Evolutionary conservation across 257 asterid genomes (phyloP), one percentile per base, ranked within the genome.

Genomic region (Euphrasia confusa): DNA sequence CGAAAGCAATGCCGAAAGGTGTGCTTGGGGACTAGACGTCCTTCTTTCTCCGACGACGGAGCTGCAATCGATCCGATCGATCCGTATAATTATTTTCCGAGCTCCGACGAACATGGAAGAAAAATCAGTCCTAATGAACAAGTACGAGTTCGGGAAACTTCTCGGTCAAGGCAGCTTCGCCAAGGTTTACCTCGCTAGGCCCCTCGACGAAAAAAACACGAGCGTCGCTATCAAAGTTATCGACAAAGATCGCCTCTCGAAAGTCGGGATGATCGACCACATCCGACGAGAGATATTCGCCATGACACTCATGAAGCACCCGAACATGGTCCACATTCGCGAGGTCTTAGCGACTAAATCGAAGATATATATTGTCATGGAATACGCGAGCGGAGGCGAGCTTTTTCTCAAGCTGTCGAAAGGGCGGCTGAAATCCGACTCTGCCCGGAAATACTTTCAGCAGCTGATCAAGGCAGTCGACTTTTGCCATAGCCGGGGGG

Each of bases 131-230:
- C 60, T 88, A 78, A 80, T 90, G 94, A 71, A 80, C 42, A 74
- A 73, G 60, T 90, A 83, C 28, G 95, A 85, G 79, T 33, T 90
- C 60, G 95, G 96, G 69, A 87, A 84, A 77, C 47, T 85, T 75
- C 81, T 90, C 15, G 98, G 98, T 48, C 96, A 90, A 75, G 98
- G 96, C 17, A 79, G 84, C 70, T 87, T 83, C 54, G 96, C 98
- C 15, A 87, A 87, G 82, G 98, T 90, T 14, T 69, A 85, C 75
- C 95, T 73, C 50, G 97, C 85, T 2, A 79, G 87, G 65, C 78
- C 82, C 26, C 32, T 90, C 57, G 65, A 72, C 63, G 24, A 21
- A 21, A 81, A 71, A 12, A 79, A 85, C 7, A 9, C 30, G 49
- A 82, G 78, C 30, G 94, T 85, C 37, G 98, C 98, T 39, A 81